Conservation (phyloP, 2,329 filamentous ascomycete species). For the Helminthosporium solani region DNA sequence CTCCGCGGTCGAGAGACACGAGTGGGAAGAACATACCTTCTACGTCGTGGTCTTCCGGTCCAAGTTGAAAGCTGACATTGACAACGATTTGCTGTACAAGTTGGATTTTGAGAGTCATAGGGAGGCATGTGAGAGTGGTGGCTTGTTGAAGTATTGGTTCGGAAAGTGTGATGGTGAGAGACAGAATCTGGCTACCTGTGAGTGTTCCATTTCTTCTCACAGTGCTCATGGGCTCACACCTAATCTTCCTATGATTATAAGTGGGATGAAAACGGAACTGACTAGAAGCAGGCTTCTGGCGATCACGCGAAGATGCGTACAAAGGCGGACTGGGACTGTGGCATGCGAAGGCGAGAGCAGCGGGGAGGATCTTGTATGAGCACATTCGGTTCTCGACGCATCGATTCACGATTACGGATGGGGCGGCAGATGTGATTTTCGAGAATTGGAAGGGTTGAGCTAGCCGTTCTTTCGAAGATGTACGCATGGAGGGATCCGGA, state of each 20-base stretch:
- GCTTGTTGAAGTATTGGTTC: constrained; percentile 93
- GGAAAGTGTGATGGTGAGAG: constrained; percentile 68
- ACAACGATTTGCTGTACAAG: constrained; percentile 66
- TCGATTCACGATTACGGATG: constrained; percentile 64
- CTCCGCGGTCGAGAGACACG: constrained; percentile 44
- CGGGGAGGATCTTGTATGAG: constrained; percentile 51
- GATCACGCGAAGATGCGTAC: constrained; percentile 61
- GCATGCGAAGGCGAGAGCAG: constrained; percentile 55
- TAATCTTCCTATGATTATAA: too few species aligned
- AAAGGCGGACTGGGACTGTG: constrained; percentile 59
- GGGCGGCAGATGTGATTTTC: constrained; percentile 59
- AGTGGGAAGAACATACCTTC: constrained; percentile 66
- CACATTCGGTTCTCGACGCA: constrained; percentile 44
- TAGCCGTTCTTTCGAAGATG: too few species aligned
- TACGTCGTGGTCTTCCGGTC: constrained; percentile 86
- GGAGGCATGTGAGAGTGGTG: constrained; percentile 77
- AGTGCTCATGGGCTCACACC: too few species aligned
- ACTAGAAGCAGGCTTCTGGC: constrained; percentile 60
- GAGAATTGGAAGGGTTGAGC: constrained; percentile 27
- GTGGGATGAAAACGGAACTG: background rate
- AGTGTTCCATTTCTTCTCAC: too few species aligned
- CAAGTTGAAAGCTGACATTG: constrained; percentile 65
- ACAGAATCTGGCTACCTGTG: constrained; percentile 75
- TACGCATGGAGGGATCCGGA: background rate
- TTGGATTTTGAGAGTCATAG: constrained; percentile 78